Conservation (phyloP, 345 rosid species). For the Brassica cretica region DNA sequence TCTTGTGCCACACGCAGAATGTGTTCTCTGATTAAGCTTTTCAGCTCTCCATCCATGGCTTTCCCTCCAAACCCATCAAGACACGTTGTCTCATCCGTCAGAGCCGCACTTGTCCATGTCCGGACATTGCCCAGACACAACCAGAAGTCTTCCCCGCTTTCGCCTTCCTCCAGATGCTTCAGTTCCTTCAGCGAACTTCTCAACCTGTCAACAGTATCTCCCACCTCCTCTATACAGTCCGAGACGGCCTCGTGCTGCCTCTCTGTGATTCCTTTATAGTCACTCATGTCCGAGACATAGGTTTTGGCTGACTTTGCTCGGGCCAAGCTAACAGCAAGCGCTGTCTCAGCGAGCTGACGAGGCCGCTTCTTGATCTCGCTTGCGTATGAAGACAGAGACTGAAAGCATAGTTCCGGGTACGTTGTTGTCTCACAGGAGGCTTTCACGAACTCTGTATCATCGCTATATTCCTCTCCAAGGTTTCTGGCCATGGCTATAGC, state of each 20-base stretch:
- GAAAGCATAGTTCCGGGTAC: constrained; percentile 64
- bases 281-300: constrained; percentile 54
- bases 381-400: constrained; percentile 65
- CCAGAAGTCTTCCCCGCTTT: constrained; percentile 54
- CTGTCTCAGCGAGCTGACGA: constrained; percentile 61
- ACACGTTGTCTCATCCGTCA: constrained; percentile 92
- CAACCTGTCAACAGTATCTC: constrained; percentile 74
- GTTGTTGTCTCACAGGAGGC: constrained; percentile 60
- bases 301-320: constrained; percentile 58
- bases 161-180: constrained; percentile 48
- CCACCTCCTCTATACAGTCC: constrained; percentile 76
- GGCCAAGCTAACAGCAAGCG: constrained; percentile 66
- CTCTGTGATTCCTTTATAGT: constrained; percentile 54
- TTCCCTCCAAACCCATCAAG: constrained; percentile 79
- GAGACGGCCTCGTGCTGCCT: constrained; percentile 61
- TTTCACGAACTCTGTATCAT: constrained; percentile 49
- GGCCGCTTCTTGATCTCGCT: constrained; percentile 60
- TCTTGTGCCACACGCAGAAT: constrained; percentile 70
- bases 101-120: constrained; percentile 97
- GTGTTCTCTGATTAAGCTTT: constrained; percentile 51
- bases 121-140: constrained; percentile 80
- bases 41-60: constrained; percentile 64
- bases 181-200: constrained; percentile 65
- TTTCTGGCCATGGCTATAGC: constrained; percentile 38
- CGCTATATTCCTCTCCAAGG: constrained; percentile 33